These are phyloP conservation scores for Akebia trifoliata DNA, from an alignment of 164 flowering plant species.

Conservation along the genomic window DNA sequence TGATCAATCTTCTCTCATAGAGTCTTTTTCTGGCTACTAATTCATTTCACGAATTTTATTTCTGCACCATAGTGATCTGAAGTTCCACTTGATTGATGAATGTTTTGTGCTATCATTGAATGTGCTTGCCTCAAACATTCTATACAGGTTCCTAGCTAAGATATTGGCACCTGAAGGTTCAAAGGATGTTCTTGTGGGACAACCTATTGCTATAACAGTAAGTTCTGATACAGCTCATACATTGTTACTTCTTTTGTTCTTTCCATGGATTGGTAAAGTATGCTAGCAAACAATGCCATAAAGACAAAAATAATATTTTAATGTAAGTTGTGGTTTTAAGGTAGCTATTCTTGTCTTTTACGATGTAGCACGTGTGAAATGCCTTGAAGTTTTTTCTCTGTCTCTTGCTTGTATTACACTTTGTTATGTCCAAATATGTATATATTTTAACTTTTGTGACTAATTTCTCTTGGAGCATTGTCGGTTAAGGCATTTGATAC, in stretches of 20 bases:
- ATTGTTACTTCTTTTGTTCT: not conserved
- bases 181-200: conserved; percentile 80
- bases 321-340: not conserved
- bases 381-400: too few species aligned
- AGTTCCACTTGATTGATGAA: not conserved
- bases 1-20: conserved; percentile 8
- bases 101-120: not conserved
- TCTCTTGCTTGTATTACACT: not conserved
- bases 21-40: not conserved
- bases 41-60: not conserved
- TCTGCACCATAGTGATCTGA: not conserved
- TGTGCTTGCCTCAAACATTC: not conserved
- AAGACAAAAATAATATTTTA: not conserved
- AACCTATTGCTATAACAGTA: conserved; percentile 87
- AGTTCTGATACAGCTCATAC: conserved; percentile 26
- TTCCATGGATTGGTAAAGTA: not conserved
- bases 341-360: not conserved
- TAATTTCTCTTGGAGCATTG: not conserved
- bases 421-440: not conserved
- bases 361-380: too few species aligned
- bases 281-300: not conserved
- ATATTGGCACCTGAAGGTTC: conserved; percentile 89
- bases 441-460: conserved; percentile 14
- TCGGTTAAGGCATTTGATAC: not conserved
- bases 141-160: conserved; percentile 62